Evolutionary conservation across 139 green algal species (phyloP).

Genomic region (Chlamydomonas urium): DNA sequence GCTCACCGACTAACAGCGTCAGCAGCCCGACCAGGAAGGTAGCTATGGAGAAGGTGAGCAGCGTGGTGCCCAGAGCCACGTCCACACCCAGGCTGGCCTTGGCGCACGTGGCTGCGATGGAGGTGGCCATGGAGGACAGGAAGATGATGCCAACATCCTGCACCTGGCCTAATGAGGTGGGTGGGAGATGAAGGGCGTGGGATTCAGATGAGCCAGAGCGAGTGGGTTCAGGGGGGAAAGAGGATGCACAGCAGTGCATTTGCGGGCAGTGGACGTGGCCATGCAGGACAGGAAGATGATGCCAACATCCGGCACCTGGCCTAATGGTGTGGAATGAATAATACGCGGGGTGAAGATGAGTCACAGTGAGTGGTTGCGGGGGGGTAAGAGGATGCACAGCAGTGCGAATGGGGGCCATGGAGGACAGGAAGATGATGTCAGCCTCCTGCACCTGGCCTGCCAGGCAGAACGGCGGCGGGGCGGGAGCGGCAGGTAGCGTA

Average conservation of each 20-base stretch:
- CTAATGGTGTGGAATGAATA: background rate
- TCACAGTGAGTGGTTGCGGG: background rate
- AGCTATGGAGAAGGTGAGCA: slow-evolving; percentile 48
- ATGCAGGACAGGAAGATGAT: slow-evolving; percentile 80
- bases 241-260: too few species aligned
- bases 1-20: slow-evolving; percentile 58
- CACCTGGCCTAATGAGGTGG: slow-evolving; percentile 46
- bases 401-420: background rate
- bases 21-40: slow-evolving; percentile 64
- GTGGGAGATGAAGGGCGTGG: too few species aligned
- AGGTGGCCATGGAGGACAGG: slow-evolving; percentile 65
- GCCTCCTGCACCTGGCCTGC: background rate
- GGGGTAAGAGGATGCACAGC: background rate
- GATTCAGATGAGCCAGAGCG: too few species aligned
- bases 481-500: too few species aligned
- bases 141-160: slow-evolving; percentile 81
- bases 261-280: slow-evolving; percentile 52
- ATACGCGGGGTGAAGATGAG: background rate
- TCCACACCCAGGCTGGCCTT: slow-evolving; percentile 9
- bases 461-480: background rate
- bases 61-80: slow-evolving; percentile 53
- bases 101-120: slow-evolving; percentile 36
- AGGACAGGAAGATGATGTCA: background rate
- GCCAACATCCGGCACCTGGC: slow-evolving; percentile 66
- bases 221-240: too few species aligned